A percentile compares a stretch with the other conserved stretches of the same genome.
Evolutionary conservation across 441 rosid species (phyloP).

Genomic region (Bocquillonia castaneifolia): DNA sequence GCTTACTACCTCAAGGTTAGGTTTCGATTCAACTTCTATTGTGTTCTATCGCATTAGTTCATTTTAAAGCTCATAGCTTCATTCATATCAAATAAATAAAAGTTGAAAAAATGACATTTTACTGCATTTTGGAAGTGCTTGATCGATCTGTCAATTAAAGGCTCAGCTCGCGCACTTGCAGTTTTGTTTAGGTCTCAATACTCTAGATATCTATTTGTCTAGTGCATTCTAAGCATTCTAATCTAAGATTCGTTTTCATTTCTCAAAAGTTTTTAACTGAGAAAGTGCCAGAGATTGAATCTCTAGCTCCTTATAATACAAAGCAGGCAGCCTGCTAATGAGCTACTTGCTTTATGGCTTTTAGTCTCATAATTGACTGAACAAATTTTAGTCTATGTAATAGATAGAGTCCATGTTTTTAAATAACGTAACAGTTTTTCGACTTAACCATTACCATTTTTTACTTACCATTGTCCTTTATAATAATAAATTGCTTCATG

Average conservation of each 20-base stretch:
- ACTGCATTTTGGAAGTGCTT: background rate
- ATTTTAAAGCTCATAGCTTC: slow-evolving; percentile 3
- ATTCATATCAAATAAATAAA: background rate
- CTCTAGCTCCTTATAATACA: background rate
- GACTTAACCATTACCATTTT: too few species aligned
- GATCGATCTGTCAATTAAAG: background rate
- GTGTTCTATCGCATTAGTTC: background rate
- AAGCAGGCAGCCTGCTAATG: background rate
- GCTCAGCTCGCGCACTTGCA: background rate
- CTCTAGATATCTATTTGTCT: background rate
- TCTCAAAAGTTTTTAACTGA: background rate
- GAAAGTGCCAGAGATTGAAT: background rate
- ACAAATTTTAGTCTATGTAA: background rate
- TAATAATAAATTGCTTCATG: too few species aligned
- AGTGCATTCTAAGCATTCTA: background rate
- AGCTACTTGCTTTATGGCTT: background rate
- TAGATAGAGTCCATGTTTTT: too few species aligned
- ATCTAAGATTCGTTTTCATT: background rate
- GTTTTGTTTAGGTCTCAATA: background rate
- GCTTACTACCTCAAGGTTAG: slow-evolving; percentile 82
- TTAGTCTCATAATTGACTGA: background rate
- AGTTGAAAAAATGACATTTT: background rate
- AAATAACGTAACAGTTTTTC: too few species aligned
- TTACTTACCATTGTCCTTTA: too few species aligned
- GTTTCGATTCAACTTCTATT: background rate